Conservation (phyloP, 345 rosid genomes). For the Moricandia moricandioides region DNA sequence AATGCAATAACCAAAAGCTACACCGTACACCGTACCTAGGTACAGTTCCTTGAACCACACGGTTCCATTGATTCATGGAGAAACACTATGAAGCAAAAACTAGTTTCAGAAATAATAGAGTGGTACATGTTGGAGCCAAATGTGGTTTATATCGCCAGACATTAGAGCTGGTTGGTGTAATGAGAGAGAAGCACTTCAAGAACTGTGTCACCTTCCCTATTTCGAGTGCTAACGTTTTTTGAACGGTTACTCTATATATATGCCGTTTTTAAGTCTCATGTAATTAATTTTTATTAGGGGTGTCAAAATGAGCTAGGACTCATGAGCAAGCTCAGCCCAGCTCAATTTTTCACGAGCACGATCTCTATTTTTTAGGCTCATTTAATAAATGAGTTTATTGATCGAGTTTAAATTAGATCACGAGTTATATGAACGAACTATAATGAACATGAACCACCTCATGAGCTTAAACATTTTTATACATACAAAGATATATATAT, state of each 20-base stretch:
- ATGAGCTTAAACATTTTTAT: too few relatives aligned
- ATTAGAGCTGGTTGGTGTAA: neutral
- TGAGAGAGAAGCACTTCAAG: constrained; percentile 12
- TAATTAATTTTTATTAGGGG: neutral
- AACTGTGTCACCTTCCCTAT: constrained; percentile 4
- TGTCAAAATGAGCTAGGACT: too few relatives aligned
- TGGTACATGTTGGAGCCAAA: neutral
- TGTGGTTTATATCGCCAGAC: neutral
- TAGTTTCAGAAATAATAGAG: neutral
- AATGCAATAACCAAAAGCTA: constrained; percentile 84
- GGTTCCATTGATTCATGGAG: neutral
- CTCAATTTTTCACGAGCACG: too few relatives aligned
- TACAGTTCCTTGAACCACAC: neutral
- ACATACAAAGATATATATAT: too few relatives aligned
- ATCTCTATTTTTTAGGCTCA: too few relatives aligned
- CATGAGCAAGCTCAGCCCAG: too few relatives aligned
- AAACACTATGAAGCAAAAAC: neutral
- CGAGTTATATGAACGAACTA: too few relatives aligned
- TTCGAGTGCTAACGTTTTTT: neutral
- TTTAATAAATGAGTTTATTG: too few relatives aligned
- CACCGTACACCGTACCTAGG: constrained; percentile 61
- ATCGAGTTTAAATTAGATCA: too few relatives aligned
- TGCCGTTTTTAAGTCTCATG: neutral
- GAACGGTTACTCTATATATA: neutral
- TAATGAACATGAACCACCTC: too few relatives aligned